Evolutionary conservation across 2,329 filamentous ascomycete species (phyloP).

Genomic region (Setomelanomma holmii): DNA sequence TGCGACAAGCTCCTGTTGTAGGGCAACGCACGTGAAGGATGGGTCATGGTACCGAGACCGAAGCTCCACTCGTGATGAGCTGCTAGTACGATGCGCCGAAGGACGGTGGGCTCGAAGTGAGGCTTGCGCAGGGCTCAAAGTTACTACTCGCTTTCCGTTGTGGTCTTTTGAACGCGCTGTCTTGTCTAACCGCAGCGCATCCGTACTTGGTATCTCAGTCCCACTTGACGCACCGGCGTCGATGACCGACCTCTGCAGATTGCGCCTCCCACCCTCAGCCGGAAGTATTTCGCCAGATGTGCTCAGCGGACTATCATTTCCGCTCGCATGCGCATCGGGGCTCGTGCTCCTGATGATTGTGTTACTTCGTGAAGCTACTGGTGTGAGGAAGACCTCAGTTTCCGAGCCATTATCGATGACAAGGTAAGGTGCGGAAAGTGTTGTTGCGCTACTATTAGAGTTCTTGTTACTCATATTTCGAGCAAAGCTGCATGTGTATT

Average conservation of each 20-base stretch:
- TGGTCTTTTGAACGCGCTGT: background rate
- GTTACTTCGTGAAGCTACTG: background rate
- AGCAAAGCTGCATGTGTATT: no score
- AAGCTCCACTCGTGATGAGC: conserved; percentile 13
- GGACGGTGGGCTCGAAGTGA: background rate
- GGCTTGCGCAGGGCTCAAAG: background rate
- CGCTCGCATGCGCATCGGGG: background rate
- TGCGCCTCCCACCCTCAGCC: no score
- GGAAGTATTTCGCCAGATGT: no score
- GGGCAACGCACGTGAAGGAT: conserved; percentile 8
- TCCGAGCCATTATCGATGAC: background rate
- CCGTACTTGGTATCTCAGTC: no score
- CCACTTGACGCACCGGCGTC: no score
- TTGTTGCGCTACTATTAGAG: background rate
- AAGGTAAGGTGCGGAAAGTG: background rate
- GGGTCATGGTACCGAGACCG: conserved; percentile 14
- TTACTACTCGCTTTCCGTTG: background rate
- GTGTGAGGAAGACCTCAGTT: background rate
- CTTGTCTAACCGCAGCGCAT: no score
- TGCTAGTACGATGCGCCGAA: conserved; percentile 12
- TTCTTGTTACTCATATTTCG: no score
- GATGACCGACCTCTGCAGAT: no score
- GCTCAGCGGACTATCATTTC: background rate
- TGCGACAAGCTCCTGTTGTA: conserved; percentile 15
- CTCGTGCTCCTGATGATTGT: background rate